Base-by-base conservation (phyloP, 306 rosid species). In the Mimosa bimucronata region DNA sequence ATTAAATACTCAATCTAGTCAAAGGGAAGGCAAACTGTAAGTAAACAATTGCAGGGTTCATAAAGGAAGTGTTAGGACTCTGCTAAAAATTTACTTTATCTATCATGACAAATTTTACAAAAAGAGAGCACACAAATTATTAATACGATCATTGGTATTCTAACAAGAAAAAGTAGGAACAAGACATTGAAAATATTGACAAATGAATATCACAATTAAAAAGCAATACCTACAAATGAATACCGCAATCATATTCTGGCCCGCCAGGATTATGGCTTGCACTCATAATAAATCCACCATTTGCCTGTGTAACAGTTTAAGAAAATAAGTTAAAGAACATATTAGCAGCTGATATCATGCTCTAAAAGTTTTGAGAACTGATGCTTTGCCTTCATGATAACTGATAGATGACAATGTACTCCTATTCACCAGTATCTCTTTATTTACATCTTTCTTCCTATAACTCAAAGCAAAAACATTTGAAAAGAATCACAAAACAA, bases 221-320 rank as follows among this genome's bases (percentile, higher is more conserved):
- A 78, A 44, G 25, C 41, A 77, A n/a, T n/a, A n/a, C n/a, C n/a
- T n/a, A n/a, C n/a, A n/a, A n/a, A 97, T 96, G 93, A 80, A 96
- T 96, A 69, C 98, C 99, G 98, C 98, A 96, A 82, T 96, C 99
- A 83, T 91, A 90, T 67, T 96, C 98, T 82, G 98, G 98, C 7
- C 99, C 99, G 29, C 99, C 98, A 15, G 98, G 99, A 86, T 96
- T 93, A 79, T 96, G 99, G 88, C 98, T 96, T 45, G 98, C 98
- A 80, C 99, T 96, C 99, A 93, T 96, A 79, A 96, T 88, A 85
- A 96, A 93, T 84, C 99, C 99, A 77, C 99, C 98, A 81, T 96
- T 91, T 66, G 98, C 99, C 98, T 95, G 77, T 72, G 68, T n/a
- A n/a, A 50, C 86, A 78, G 52, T 69, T 62, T 34, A 58, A 65